phyloP scores from a whole-genome alignment of 495 filamentous ascomycete genomes.

The Pseudoneurospora amorphoporcata region DNA sequence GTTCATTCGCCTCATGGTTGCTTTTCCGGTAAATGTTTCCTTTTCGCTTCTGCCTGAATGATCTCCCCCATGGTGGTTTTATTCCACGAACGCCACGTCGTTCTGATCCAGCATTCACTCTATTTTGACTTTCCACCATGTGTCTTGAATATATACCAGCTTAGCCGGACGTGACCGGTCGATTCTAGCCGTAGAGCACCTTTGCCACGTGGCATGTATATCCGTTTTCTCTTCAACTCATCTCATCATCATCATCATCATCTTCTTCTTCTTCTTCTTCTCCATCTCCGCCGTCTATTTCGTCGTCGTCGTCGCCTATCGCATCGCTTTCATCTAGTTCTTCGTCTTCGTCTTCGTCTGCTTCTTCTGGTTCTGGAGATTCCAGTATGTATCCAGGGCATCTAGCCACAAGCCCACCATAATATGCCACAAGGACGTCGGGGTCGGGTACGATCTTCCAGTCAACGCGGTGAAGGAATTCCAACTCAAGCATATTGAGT shows the following conservation, averaged over 20 bases:
- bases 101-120: not conserved
- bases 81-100: too few species aligned
- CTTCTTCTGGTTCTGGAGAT: conserved; percentile 11
- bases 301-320: conserved; percentile 15
- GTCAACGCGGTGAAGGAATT: conserved; percentile 82
- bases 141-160: not conserved
- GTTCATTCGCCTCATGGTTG: not conserved
- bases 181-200: not conserved
- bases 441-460: conserved; percentile 96
- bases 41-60: not conserved
- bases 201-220: not conserved
- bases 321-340: conserved; percentile 12
- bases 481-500: conserved; percentile 84
- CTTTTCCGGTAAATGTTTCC: not conserved
- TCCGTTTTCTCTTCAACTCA: not conserved
- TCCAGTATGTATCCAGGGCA: conserved; percentile 37
- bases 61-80: not conserved
- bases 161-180: not conserved
- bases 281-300: conserved; percentile 8
- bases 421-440: conserved; percentile 87
- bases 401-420: conserved; percentile 66
- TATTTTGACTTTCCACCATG: not conserved
- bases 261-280: not conserved
- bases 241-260: too few species aligned
- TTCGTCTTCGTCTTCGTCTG: conserved; percentile 10